phyloP scores from a whole-genome alignment of 495 filamentous ascomycete species.

The Oidiodendron maius region DNA sequence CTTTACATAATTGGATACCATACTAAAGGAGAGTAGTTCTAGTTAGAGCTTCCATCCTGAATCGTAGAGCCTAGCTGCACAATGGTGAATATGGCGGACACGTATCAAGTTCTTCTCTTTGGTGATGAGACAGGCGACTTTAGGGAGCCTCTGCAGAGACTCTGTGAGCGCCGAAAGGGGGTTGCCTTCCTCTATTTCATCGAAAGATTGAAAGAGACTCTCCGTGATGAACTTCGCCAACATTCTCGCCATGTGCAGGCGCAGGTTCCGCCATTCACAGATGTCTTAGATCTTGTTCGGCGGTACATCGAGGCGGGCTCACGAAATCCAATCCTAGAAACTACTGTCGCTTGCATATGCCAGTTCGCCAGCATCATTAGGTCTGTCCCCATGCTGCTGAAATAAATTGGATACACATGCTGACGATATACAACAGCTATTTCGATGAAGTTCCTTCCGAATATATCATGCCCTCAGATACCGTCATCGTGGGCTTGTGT shows the following conservation, averaged over 20 bases:
- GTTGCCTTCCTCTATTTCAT: constrained; percentile 62
- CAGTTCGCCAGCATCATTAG: constrained; percentile 74
- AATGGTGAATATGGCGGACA: too few species aligned
- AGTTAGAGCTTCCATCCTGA: too few species aligned
- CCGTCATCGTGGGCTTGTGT: constrained; percentile 58
- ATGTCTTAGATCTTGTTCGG: constrained; percentile 64
- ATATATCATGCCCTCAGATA: constrained; percentile 34
- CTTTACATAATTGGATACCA: too few species aligned
- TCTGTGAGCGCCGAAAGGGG: constrained; percentile 47
- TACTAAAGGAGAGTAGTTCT: too few species aligned
- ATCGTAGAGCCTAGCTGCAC: too few species aligned
- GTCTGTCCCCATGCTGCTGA: constrained; percentile 41
- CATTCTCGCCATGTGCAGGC: constrained; percentile 49
- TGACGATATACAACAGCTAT: constrained; percentile 29
- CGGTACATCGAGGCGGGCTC: constrained; percentile 52
- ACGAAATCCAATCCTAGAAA: constrained; percentile 58
- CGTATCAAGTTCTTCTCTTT: constrained; percentile 56
- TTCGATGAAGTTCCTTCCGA: constrained; percentile 42
- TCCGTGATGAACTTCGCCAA: constrained; percentile 58
- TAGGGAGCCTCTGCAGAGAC: constrained; percentile 54
- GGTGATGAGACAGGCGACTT: constrained; percentile 78
- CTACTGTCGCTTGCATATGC: constrained; percentile 61
- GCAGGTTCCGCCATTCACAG: constrained; percentile 63
- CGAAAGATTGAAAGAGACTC: constrained; percentile 54
- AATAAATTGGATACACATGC: constrained; percentile 7